Conservation (phyloP, 163 green algal genomes). For the Prototheca wickerhamii region DNA sequence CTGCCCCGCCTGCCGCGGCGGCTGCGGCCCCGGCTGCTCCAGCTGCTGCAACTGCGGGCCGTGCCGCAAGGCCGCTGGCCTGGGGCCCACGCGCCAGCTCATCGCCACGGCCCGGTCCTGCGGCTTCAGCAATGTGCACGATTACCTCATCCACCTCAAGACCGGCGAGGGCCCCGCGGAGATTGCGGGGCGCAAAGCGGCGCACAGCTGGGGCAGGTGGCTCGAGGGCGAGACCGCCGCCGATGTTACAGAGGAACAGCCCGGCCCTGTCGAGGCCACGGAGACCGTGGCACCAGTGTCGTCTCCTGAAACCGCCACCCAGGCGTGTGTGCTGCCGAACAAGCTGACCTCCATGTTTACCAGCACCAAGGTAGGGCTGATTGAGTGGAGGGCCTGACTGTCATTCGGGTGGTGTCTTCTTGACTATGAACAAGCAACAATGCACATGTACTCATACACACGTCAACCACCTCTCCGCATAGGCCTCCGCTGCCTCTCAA, state of each 20-base stretch:
- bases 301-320: background rate
- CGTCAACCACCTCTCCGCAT: too few relatives aligned
- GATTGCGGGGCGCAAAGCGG: conserved; percentile 43
- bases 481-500: too few relatives aligned
- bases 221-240: conserved; percentile 6
- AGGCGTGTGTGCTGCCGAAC: too few relatives aligned
- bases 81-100: conserved; percentile 61
- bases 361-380: background rate
- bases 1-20: conserved; percentile 63
- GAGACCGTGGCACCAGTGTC: background rate
- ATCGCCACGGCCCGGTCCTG: conserved; percentile 32
- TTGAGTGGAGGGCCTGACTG: too few relatives aligned
- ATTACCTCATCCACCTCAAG: conserved; percentile 61
- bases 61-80: conserved; percentile 57
- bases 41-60: conserved; percentile 75
- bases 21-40: conserved; percentile 57
- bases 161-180: conserved; percentile 38
- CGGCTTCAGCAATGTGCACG: conserved; percentile 70
- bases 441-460: too few relatives aligned
- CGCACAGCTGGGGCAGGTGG: conserved; percentile 42
- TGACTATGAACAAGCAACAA: too few relatives aligned
- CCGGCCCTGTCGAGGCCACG: background rate
- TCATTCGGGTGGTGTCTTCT: too few relatives aligned
- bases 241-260: background rate
- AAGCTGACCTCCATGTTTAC: background rate